Evolutionary conservation across 257 asterid species (phyloP), one percentile per base, ranked within the genome.

Genomic region (Galeopsis tetrahit): DNA sequence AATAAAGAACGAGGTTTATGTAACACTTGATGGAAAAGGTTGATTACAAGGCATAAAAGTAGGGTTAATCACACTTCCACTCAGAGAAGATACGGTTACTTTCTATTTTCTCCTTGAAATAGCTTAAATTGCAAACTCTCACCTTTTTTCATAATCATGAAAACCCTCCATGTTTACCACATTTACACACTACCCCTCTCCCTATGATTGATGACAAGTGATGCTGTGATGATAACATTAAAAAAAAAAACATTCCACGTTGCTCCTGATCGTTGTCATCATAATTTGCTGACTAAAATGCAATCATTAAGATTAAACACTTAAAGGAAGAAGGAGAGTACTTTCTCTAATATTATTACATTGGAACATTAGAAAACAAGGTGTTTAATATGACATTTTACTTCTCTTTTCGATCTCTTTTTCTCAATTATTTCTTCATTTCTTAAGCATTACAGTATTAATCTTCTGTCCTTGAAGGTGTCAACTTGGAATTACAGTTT

Each of bases 221-320:
- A 36, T 62, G 34, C n/a, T 15, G 32, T 60, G 67, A 36, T 62
- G 34, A 36, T 15, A 14, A n/a, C 33, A 35, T 32, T 48, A 34
- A 61, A 33, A 33, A 36, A 61, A 13, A 33, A 21, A 21, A 13
- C 44, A 13, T 34, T 61, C 32, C 6, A 35, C 36, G 10, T 34
- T 61, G 10, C 66, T 59, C 67, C 33, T 61, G 31, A 61, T 36
- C 46, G 36, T 33, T 13, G 67, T 32, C 13, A 61, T 36, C 40
- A 14, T 13, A 35, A 6, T 36, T 61, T 61, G 65, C 10, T 33
- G 21, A n/a, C 33, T 6, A 7, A 2, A 6, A 33, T 31, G 35
- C 42, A 38, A 2, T 14, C 28, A n/a, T 2, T 36, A 35, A 61
- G 48, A 61, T 61, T 61, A 11, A 17, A 35, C 17, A 35, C 13